Conservation (phyloP, 495 filamentous ascomycete genomes). For the Pyrenula aspistea region DNA sequence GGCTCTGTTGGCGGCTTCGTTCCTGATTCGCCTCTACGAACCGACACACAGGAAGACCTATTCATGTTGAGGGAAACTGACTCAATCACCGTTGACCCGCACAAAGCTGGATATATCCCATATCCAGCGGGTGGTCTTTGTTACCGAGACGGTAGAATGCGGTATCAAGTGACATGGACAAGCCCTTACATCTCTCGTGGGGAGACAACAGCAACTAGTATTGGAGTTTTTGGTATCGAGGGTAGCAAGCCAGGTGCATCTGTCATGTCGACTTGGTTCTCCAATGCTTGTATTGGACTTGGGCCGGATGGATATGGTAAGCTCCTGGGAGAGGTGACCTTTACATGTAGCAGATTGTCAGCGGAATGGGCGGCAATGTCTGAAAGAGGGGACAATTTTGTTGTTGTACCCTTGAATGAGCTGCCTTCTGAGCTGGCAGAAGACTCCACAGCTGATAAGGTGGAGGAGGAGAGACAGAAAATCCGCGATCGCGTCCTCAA, state of each 20-base stretch:
- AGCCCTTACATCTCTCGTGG: conserved; percentile 23
- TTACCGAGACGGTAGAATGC: conserved; percentile 32
- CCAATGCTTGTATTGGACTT: conserved; percentile 26
- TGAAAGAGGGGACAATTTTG: conserved; percentile 14
- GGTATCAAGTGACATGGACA: conserved; percentile 34
- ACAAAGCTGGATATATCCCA: conserved; percentile 34
- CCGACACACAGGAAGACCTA: conserved; percentile 24
- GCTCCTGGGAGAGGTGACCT: conserved; percentile 25
- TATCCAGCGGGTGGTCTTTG: conserved; percentile 33
- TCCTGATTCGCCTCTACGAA: conserved; percentile 15
- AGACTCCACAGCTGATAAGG: conserved; percentile 7
- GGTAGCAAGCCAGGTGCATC: conserved; percentile 35
- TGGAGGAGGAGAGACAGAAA: conserved; percentile 22
- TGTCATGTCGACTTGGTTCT: conserved; percentile 28
- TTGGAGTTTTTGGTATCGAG: conserved; percentile 34
- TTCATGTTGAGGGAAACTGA: conserved; percentile 20
- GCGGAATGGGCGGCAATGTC: conserved; percentile 30
- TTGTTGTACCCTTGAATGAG: conserved; percentile 29
- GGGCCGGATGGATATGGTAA: conserved; percentile 22
- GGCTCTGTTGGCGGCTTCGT: conserved; percentile 16
- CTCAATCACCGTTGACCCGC: conserved; percentile 35
- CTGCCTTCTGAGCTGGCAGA: conserved; percentile 22
- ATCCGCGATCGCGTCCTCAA: conserved; percentile 26
- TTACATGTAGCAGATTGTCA: conserved; percentile 24
- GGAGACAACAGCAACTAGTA: conserved; percentile 15